Evolutionary conservation across 306 rosid genomes (phyloP).

Genomic region (Vigna unguiculata): DNA sequence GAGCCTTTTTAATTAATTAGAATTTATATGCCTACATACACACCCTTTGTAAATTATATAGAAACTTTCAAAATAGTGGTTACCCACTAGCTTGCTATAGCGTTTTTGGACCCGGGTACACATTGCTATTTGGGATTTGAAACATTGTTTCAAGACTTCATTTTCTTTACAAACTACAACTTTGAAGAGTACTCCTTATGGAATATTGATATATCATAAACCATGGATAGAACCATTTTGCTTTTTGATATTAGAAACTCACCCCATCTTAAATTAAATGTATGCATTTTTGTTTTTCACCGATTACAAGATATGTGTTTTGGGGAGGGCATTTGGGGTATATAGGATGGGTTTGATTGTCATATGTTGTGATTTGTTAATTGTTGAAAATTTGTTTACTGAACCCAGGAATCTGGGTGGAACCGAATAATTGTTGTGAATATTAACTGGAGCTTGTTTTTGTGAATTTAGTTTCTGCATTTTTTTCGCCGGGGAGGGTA

Average conservation of each 20-base stretch:
- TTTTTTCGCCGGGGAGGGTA: not conserved
- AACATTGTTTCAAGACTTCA: slow-evolving; percentile 5
- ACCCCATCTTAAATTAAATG: slow-evolving; percentile 2
- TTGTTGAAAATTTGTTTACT: not conserved
- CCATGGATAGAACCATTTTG: not conserved
- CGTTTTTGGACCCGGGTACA: no score
- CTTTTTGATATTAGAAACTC: slow-evolving; percentile 15
- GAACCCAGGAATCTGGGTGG: slow-evolving; percentile 8
- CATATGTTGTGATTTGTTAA: not conserved
- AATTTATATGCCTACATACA: no score
- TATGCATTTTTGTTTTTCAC: slow-evolving; percentile 5
- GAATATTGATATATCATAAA: slow-evolving; percentile 12
- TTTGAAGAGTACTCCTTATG: slow-evolving; percentile 15
- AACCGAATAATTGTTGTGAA: not conserved
- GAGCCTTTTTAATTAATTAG: no score
- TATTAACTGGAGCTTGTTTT: slow-evolving; percentile 18
- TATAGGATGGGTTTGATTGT: slow-evolving; percentile 16
- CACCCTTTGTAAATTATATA: no score
- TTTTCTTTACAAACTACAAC: slow-evolving; percentile 25
- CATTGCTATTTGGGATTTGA: no score
- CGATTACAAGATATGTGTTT: not conserved
- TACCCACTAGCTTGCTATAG: no score
- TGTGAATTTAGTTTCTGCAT: slow-evolving; percentile 1
- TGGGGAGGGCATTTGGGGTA: not conserved
- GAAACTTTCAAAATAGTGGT: no score